phyloP scores from a whole-genome alignment of 495 filamentous ascomycete species.

The Xylaria nigripes region DNA sequence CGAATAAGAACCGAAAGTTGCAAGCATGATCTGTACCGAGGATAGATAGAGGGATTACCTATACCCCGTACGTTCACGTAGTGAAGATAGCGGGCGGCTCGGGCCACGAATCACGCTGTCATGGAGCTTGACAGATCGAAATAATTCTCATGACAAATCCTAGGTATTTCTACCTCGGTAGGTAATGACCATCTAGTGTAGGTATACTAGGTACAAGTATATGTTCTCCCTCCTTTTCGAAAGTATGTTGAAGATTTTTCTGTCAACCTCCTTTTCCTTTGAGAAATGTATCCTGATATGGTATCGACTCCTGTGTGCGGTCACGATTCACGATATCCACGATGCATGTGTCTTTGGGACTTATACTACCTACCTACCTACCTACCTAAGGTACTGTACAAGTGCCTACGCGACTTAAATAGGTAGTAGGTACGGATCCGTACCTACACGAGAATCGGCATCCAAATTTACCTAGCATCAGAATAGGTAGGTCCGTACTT shows the following conservation, averaged over 20 bases:
- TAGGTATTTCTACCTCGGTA: background rate
- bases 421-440: no score
- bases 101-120: background rate
- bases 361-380: no score
- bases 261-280: background rate
- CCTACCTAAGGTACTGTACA: no score
- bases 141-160: background rate
- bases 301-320: background rate
- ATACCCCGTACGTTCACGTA: background rate
- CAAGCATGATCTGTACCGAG: background rate
- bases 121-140: background rate
- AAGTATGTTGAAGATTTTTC: background rate
- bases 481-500: no score
- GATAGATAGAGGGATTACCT: no score
- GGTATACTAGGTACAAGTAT: background rate
- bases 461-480: no score
- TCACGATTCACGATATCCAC: background rate
- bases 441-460: no score
- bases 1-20: background rate
- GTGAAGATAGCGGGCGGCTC: background rate
- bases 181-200: no score
- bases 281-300: background rate
- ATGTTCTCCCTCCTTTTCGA: background rate
- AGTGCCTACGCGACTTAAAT: no score
- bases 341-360: background rate